Percentiles rank a stretch among this genome's conserved stretches.
Conservation (phyloP, 495 filamentous ascomycete genomes). For the Xylaria sp. region DNA sequence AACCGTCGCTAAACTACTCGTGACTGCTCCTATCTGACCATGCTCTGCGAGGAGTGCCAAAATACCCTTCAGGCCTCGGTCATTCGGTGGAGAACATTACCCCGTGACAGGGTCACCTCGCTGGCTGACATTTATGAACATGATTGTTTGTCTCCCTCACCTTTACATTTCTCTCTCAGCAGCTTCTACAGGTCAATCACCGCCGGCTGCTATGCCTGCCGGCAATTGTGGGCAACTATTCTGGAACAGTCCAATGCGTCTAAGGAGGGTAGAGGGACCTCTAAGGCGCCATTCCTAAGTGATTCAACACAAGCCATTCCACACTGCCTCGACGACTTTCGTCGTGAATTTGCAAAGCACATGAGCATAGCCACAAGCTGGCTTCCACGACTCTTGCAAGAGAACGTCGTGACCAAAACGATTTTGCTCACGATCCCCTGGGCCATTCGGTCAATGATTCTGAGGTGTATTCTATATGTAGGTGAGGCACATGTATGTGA, state of each 20-base stretch:
- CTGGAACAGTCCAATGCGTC: neutral
- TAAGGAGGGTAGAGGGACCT: neutral
- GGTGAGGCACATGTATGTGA: neutral
- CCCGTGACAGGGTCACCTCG: no score
- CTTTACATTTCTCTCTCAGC: neutral
- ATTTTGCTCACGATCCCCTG: neutral
- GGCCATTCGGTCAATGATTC: neutral
- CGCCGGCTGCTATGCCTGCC: neutral
- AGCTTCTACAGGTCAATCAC: slow-evolving; percentile 1
- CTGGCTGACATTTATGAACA: neutral
- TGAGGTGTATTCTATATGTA: neutral
- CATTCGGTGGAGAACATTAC: neutral
- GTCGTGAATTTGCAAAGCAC: neutral
- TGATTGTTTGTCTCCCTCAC: neutral
- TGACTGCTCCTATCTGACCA: neutral
- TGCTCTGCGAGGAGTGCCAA: neutral
- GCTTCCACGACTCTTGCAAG: no score
- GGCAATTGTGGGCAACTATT: neutral
- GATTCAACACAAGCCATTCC: neutral
- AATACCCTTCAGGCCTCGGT: neutral
- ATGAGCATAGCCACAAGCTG: neutral
- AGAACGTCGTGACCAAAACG: neutral
- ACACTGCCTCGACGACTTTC: neutral
- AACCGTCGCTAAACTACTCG: neutral
- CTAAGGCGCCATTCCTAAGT: neutral